Evolutionary conservation across 2,329 filamentous ascomycete species (phyloP), one percentile per base, ranked within the genome.

Genomic region (Pseudocercospora crystallina): DNA sequence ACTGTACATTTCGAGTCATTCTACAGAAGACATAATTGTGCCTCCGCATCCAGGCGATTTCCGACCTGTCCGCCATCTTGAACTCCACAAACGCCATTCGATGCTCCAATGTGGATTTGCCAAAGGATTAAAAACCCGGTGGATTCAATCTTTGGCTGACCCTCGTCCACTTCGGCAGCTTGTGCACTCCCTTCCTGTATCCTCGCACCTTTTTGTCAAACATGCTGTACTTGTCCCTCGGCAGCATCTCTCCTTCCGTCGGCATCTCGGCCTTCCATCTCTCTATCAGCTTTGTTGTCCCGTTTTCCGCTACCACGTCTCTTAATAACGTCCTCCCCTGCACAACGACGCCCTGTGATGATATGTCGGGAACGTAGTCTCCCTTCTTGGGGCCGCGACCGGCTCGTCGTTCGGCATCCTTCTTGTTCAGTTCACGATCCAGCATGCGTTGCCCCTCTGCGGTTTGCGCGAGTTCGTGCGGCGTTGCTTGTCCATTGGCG

Each of bases 181-280:
- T 97, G 75, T 97, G 92, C 71, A 99, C 91, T 49, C 90, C 89
- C 83, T 99, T 99, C 69, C 94, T 81, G 72, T 97, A 99, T 64
- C 83, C 85, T 83, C 91, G 95, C 71, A 88, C 90, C 74, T 97
- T 96, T 64, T 91, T 85, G 73, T 96, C 92, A 73, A 97, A 99
- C 66, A 99, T 87, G 26, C 90, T 96, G 76, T 99, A 99, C 76
- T 99, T 99, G 76, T 99, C 94, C 73, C 83, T 87, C 40, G 94
- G 87, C 70, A 95, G 70, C 94, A 99, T 99, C 79, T 97, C 90
- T 66, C 84, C 81, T 79, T 99, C 94, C 20, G 84, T 87, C 15
- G 94, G 94, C 94, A 99, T 99, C 73, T 96, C 90, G 33, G 80
- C 80, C 78, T 94, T 96, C 94, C 94, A 99, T 67, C 85, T 77